Base-by-base conservation (phyloP, 805 yeast genomes). In the Scheffersomyces ergatensis region DNA sequence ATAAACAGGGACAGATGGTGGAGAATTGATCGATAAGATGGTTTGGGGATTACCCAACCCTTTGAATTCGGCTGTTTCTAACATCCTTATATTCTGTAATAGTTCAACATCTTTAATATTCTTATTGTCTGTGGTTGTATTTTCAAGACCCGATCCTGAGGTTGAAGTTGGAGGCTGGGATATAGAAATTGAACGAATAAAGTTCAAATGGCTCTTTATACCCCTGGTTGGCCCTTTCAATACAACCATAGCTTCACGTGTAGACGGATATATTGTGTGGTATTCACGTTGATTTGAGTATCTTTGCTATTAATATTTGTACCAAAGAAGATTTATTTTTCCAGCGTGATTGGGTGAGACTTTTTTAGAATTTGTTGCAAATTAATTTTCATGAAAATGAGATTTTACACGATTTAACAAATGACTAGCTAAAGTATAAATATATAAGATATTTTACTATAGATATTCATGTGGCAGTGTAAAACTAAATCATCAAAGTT, bases 1-100 rank as follows among this genome's bases (percentile, higher is more conserved):
- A 45, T 66, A 63, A 2, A 79, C 57, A 0, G 86, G 85, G 1
- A 77, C 60, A 0, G 85, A 80, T 1, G 87, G 80, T 1, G 83
- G 81, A n/a, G 77, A 53, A 1, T 69, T 60, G n/a, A 80, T 55
- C 5, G 76, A 64, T 17, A 80, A 57, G 0, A 78, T 64, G 0
- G 80, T 63, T 17, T 37, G 45, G 5, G 46, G 42, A 12, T 33
- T 40, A 4, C 44, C 42, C 16, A 43, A 40, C 13, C 38, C 36
- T 14, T 33, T 36, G 19, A 77, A 66, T 20, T 57, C 51, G 25
- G 60, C 51, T 5, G 47, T 45, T 16, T 60, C 64, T 32, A 56
- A 44, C 4, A 57, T 38, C 29, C 47, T 47, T 25, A 42, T 41
- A 27, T 44, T 38, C 16, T 47, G 39, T 37, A 60, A 44, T 15